Evolutionary conservation across 768 basidiomycete genomes (phyloP).

Genomic region (Coprinopsis strossmayeri): DNA sequence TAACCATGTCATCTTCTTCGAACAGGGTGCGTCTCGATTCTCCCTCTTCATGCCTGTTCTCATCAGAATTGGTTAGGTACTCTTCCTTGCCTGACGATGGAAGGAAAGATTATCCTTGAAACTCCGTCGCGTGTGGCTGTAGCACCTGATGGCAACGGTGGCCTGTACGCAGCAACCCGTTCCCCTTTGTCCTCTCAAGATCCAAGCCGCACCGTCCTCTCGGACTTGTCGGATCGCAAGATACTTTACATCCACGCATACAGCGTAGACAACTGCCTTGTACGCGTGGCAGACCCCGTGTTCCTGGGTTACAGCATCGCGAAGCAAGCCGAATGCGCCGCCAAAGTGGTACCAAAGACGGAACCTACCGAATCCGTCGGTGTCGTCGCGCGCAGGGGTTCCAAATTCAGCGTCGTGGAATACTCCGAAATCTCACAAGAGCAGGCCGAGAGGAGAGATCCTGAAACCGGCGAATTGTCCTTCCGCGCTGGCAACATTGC

Average conservation of each 20-base stretch:
- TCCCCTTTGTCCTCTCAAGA: slow-evolving; percentile 57
- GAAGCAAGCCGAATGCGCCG: slow-evolving; percentile 85
- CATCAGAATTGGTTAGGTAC: slow-evolving; percentile 52
- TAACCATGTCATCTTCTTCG: slow-evolving; percentile 86
- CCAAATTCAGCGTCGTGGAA: slow-evolving; percentile 88
- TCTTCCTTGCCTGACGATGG: slow-evolving; percentile 88
- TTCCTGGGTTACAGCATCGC: slow-evolving; percentile 93
- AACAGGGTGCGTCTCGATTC: slow-evolving; percentile 64
- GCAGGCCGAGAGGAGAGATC: slow-evolving; percentile 72
- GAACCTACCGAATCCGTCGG: slow-evolving; percentile 89
- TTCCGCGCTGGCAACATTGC: slow-evolving; percentile 97
- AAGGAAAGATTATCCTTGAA: slow-evolving; percentile 90
- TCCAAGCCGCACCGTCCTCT: slow-evolving; percentile 63
- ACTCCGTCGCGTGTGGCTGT: slow-evolving; percentile 76
- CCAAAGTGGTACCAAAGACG: slow-evolving; percentile 93
- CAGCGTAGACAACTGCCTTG: slow-evolving; percentile 98
- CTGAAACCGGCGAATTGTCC: slow-evolving; percentile 65
- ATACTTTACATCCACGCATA: slow-evolving; percentile 91
- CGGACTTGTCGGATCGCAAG: slow-evolving; percentile 70
- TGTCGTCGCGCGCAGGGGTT: slow-evolving; percentile 81
- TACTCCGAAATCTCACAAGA: slow-evolving; percentile 93
- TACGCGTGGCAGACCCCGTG: slow-evolving; percentile 92
- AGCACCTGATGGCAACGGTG: slow-evolving; percentile 97
- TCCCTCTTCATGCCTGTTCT: background rate
- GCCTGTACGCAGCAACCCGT: slow-evolving; percentile 91